Evolutionary conservation across 306 rosid species (phyloP), one percentile per base, ranked within the genome.

Genomic region (Trichosanthes truncata): DNA sequence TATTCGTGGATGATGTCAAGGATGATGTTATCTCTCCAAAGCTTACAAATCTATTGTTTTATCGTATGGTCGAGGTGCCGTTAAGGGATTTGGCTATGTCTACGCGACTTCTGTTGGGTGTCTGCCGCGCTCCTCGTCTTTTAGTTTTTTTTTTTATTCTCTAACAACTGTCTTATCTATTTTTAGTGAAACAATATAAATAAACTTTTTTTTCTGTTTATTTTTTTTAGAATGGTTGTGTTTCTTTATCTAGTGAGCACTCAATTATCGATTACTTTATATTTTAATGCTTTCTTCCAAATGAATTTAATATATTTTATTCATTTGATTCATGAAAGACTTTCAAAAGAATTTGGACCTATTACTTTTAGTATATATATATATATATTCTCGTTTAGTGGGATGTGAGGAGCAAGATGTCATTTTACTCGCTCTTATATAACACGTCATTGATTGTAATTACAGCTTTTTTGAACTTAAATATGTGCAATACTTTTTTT

Each of bases 11-110:
- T 87, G 90, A 84, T 82, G 93, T 84, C 84, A 82, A 84, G 83
- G 48, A 60, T 84, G 88, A 87, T 57, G 88, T 10, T 25, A 87
- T 84, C 78, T 80, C 76, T 62, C 74, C 21, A 78, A 77, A 83
- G 81, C 74, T 10, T 69, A 76, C 85, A 80, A 86, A 80, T 86
- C 85, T 56, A 80, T 83, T 89, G 82, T 84, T 88, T 88, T 77
- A 83, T 86, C 72, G 61, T 43, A 31, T 46, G 82, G 62, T 82
- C 77, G 85, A 78, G 87, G 62, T 87, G 85, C 77, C 87, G 45
- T 78, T 43, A 3, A 71, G 72, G 69, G 75, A 21, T 89, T 72
- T 66, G 6, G 25, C 36, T 48, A 76, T 61, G 74, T 85, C 83
- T 87, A 88, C 87, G 55, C 90, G 36, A 85, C 38, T 6, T 23